Percentiles rank a stretch among this genome's conserved stretches.
Evolutionary conservation across 108 stramenopile species (phyloP).

Genomic region (Skeletonema menzelii): DNA sequence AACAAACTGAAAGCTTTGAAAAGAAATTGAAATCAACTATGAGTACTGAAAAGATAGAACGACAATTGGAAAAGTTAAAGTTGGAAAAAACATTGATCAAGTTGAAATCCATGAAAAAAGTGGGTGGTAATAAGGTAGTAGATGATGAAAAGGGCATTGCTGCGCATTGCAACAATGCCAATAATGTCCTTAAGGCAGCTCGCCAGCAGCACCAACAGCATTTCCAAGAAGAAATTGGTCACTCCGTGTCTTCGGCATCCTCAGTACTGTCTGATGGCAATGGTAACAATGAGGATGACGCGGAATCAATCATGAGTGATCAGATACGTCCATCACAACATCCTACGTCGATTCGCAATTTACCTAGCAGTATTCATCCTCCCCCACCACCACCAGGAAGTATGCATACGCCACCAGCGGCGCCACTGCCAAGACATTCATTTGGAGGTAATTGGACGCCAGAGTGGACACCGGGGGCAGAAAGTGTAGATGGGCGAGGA

Average conservation of each 20-base stretch:
- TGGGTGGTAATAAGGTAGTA: neutral
- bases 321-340: neutral
- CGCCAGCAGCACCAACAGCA: neutral
- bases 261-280: neutral
- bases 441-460: neutral
- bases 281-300: neutral
- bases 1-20: conserved; percentile 2
- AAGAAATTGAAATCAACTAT: conserved; percentile 4
- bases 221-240: neutral
- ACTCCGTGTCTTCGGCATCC: neutral
- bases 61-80: conserved; percentile 19
- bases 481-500: neutral
- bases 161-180: neutral
- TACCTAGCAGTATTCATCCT: neutral
- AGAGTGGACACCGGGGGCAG: neutral
- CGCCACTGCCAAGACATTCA: neutral
- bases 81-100: conserved; percentile 28
- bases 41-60: conserved; percentile 23
- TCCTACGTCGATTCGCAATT: neutral
- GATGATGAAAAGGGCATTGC: neutral
- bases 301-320: neutral
- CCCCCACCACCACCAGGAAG: neutral
- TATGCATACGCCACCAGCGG: neutral
- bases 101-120: conserved; percentile 23
- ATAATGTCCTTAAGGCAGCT: neutral